Base-by-base conservation (phyloP, 495 filamentous ascomycete genomes). In the Penicillium goetzii region DNA sequence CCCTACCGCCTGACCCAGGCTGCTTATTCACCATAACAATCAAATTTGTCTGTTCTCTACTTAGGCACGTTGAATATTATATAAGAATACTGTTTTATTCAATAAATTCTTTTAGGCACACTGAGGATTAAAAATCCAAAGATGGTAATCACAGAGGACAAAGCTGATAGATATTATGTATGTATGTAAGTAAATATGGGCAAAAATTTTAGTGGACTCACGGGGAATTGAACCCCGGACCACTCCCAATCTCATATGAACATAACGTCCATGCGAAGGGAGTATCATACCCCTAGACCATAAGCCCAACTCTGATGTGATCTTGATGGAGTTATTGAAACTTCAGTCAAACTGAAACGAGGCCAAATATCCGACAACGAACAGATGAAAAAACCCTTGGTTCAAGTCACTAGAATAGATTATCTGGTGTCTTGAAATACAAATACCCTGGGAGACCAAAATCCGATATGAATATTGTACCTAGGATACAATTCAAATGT, bases 221-320 rank as follows among this genome's bases (percentile, higher is more conserved):
- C 52, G 52, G 52, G 52, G 52, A 55, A 55, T 55, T 23, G 52
- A 55, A 55, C 52, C 52, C 52, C 52, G 52, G 52, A 38, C 52
- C 52, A 57, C 40, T 50, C 30, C 30, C 26, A 50, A 5, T 51
- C 8, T 52, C 33, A 50, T 19, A 32, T 14, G 17, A 17, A 30
- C 14, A 6, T 4, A 12, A 53, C 6, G 19, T 30, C 32, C 23
- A 26, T 43, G 55, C 55, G 34, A 55, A 55, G 32, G 52, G 52
- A 36, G 57, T 34, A 59, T 59, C 19, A 59, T 59, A 34, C 57
- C 52, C 15, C 52, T 55, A 55, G 32, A 55, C 52, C 52, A 55
- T 55, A 55, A 55, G 52, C 52, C 52, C 52, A 7, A 14, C 8
- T 55, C 23, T 26, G 25, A 28, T 52, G 15, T 30, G 0, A 17